Base-by-base conservation (phyloP, 108 stramenopile species). In the Fragilaria crotonensis region DNA sequence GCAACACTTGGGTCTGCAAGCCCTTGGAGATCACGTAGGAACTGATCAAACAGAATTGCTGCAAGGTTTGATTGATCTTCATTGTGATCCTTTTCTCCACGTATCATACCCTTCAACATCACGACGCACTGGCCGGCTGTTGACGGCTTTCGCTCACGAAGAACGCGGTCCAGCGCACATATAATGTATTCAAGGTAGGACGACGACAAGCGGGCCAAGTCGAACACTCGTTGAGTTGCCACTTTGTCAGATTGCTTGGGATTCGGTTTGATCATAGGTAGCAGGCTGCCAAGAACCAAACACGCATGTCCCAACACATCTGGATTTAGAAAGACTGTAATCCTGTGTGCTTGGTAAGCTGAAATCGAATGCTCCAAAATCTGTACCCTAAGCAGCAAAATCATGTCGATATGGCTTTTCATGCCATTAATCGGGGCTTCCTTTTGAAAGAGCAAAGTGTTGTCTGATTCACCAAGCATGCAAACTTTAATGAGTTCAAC, bases 401-500 rank as follows among this genome's bases (percentile, higher is more conserved):
- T 41, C 36, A 41, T 41, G 36, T 41, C 36, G 14, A 41, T 41
- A 41, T 41, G 36, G n/a, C n/a, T n/a, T n/a, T n/a, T n/a, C n/a
- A 41, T 41, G 36, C 36, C 14, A 14, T 11, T 41, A 14, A 41
- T 7, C 14, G 36, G 14, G 7, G 14, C 14, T 41, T 7, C 36
- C 36, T 41, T n/a, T n/a, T 41, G 36, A 7, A 41, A 41, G 14
- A 41, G 7, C 36, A 41, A 41, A 41, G 36, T 11, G 14, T 7
- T 41, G 14, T 41, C 36, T 14, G 36, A 41, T 14, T 41, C 36
- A 14, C 14, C 36, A 14, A 41, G 11, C 7, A 41, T 7, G 14
- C 36, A 41, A 11, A 14, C 14, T 41, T 41, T 41, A 14, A 41
- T 7, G 14, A 41, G 36, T 14, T 41, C 14, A 41, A 14, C 36